A percentile compares a stretch with the other conserved stretches of the same genome.
Conservation (phyloP, 1,284 basidiomycete species). For the Ceraceosorus bombacis region DNA sequence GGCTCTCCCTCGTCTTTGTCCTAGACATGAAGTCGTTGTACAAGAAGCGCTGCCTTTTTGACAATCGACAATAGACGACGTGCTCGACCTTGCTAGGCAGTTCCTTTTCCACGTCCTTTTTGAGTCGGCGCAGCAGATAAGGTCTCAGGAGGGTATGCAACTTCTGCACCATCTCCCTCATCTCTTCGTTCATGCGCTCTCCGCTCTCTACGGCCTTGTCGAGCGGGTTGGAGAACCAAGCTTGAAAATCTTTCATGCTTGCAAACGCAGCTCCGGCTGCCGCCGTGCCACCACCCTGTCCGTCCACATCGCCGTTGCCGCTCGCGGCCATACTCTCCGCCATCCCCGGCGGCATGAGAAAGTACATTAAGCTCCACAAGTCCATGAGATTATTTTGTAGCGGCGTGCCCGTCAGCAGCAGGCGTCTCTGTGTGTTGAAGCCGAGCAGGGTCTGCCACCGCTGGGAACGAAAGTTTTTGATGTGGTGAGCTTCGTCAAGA, state of each 20-base stretch:
- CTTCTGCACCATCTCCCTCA: slow-evolving; percentile 74
- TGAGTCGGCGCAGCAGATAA: slow-evolving; percentile 85
- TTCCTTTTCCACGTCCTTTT: slow-evolving; percentile 91
- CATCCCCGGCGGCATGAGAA: slow-evolving; percentile 74
- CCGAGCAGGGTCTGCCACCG: slow-evolving; percentile 91
- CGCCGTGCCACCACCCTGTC: slow-evolving; percentile 49
- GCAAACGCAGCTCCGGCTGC: slow-evolving; percentile 73
- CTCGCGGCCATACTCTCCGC: no score
- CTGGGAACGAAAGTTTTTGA: slow-evolving; percentile 95
- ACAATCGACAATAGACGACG: slow-evolving; percentile 79
- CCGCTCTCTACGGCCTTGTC: slow-evolving; percentile 90
- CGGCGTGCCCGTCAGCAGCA: slow-evolving; percentile 86
- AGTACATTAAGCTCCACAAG: slow-evolving; percentile 88
- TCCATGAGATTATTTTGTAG: slow-evolving; percentile 94
- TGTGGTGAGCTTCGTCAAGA: slow-evolving; percentile 94
- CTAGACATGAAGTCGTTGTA: slow-evolving; percentile 98
- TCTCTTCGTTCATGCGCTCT: slow-evolving; percentile 70
- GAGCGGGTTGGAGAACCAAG: slow-evolving; percentile 83
- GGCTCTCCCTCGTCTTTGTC: slow-evolving; percentile 74
- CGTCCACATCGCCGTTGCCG: slow-evolving; percentile 25
- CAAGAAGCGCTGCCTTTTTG: slow-evolving; percentile 87
- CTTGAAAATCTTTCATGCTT: slow-evolving; percentile 84
- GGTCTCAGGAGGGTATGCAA: slow-evolving; percentile 87
- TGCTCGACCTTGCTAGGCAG: slow-evolving; percentile 92
- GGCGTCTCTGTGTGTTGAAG: slow-evolving; percentile 78